A percentile compares a stretch with the other conserved stretches of the same genome.
Conservation (phyloP, 2,329 filamentous ascomycete species). For the Pyrenophora graminea region DNA sequence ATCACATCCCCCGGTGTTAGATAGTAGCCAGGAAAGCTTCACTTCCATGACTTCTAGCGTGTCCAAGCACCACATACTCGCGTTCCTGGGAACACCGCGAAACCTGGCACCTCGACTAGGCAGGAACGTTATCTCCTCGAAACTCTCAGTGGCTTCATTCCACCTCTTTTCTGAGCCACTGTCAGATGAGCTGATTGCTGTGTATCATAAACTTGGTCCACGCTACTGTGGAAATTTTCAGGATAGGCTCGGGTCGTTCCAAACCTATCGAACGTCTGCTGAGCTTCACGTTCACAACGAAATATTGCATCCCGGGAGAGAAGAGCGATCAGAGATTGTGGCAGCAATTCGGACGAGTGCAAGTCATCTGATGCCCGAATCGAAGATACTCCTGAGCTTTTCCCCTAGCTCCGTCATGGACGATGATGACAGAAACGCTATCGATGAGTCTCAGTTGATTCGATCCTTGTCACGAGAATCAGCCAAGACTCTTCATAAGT, state of each 20-base stretch:
- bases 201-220: conserved; percentile 86
- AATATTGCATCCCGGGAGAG: conserved; percentile 83
- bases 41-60: conserved; percentile 64
- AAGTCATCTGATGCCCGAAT: conserved; percentile 78
- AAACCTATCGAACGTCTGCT: conserved; percentile 93
- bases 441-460: conserved; percentile 74
- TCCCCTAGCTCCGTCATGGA: conserved; percentile 79
- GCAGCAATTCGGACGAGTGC: conserved; percentile 85
- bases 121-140: conserved; percentile 72
- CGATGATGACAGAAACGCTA: conserved; percentile 73
- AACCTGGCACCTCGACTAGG: conserved; percentile 80
- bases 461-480: conserved; percentile 75
- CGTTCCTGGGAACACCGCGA: conserved; percentile 89
- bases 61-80: conserved; percentile 75
- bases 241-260: conserved; percentile 91
- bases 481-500: conserved; percentile 67
- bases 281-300: conserved; percentile 90
- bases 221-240: conserved; percentile 96
- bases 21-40: conserved; percentile 68
- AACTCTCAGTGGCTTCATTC: conserved; percentile 87
- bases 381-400: conserved; percentile 79
- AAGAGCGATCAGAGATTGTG: conserved; percentile 89
- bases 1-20: conserved; percentile 68
- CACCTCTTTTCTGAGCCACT: conserved; percentile 86
- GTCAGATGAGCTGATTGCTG: conserved; percentile 88